Base-by-base conservation (phyloP, 805 yeast genomes). In the Candida silvicultrix region DNA sequence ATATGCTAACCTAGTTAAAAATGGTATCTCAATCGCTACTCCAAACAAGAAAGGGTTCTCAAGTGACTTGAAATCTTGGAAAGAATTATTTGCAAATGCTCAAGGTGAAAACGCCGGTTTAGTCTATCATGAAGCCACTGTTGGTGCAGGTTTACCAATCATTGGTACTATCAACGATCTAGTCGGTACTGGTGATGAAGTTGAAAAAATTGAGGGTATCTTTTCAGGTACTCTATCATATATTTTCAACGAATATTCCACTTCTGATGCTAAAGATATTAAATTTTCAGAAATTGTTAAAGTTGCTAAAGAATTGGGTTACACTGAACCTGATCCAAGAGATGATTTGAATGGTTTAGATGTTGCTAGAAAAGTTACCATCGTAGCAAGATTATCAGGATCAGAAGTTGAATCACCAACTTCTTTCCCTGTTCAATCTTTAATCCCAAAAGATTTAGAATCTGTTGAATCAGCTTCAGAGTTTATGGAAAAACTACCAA, bases 281-380 rank as follows among this genome's bases (percentile, higher is more conserved):
- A 86, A 85, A 63, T 94, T 90, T 66, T 89, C 97, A 22, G 96
- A 89, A 45, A 83, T 94, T 43, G 98, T 94, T 48, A 74, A 77
- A 52, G 81, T 81, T 41, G 99, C 99, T 44, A 92, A 92, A 70
- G 69, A 81, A 44, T 74, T 89, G 54, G 99, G 99, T 43, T 94
- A 89, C 77, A 92, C 97, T 38, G 99, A 94, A 70, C 99, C 99
- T 42, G 99, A 94, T 67, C 99, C 99, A 67, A 84, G 99, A 70
- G 99, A 94, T 66, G 99, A 94, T 65, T 79, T 94, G 67, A 94
- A 92, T 67, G 99, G 99, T 45, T 77, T 94, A 64, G 99, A 94
- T 63, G 97, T 94, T 50, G 99, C 99, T 39, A 85, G 99, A 77
- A 94, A 94, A 68, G 97, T 94, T 28, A 89, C 99, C 22, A 94